phyloP scores from a whole-genome alignment of 2,329 filamentous ascomycete genomes.

The Cladosporium sp. region DNA sequence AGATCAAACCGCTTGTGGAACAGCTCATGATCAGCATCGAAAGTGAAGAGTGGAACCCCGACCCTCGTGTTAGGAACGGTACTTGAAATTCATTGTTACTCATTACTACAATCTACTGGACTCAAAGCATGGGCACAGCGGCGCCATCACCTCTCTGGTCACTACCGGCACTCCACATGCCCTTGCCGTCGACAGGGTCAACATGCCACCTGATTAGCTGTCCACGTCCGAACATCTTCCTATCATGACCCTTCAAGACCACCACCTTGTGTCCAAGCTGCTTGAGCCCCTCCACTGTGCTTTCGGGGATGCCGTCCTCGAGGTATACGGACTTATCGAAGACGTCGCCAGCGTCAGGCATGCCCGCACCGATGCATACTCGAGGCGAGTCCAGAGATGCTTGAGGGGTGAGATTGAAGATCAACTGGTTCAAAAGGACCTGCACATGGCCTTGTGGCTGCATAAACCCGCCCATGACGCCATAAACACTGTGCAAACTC shows the following conservation, averaged over 20 bases:
- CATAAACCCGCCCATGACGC: slow-evolving; percentile 98
- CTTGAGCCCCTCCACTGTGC: slow-evolving; percentile 63
- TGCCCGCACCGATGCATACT: slow-evolving; percentile 77
- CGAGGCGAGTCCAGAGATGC: slow-evolving; percentile 84
- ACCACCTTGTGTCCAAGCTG: slow-evolving; percentile 69
- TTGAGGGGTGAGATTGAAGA: slow-evolving; percentile 78
- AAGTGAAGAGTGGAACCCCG: slow-evolving; percentile 35
- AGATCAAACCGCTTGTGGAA: slow-evolving; percentile 35
- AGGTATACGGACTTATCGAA: slow-evolving; percentile 66
- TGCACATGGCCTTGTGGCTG: slow-evolving; percentile 96
- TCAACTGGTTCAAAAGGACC: slow-evolving; percentile 82
- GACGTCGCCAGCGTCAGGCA: slow-evolving; percentile 57
- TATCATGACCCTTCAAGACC: slow-evolving; percentile 60
- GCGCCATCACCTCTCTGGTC: slow-evolving; percentile 81
- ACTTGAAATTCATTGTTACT: slow-evolving; percentile 16
- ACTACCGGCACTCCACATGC: slow-evolving; percentile 83
- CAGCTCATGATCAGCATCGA: slow-evolving; percentile 33
- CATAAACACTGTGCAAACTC: slow-evolving; percentile 78
- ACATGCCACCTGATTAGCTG: slow-evolving; percentile 78
- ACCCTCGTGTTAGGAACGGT: slow-evolving; percentile 25
- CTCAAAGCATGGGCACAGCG: slow-evolving; percentile 46
- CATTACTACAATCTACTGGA: slow-evolving; percentile 5
- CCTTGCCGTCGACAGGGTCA: slow-evolving; percentile 60
- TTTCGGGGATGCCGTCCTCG: slow-evolving; percentile 73
- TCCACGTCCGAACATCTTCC: slow-evolving; percentile 75